These are phyloP conservation scores for Boletus speciosus DNA, from an alignment of 768 basidiomycete species.

Conservation along the genomic window DNA sequence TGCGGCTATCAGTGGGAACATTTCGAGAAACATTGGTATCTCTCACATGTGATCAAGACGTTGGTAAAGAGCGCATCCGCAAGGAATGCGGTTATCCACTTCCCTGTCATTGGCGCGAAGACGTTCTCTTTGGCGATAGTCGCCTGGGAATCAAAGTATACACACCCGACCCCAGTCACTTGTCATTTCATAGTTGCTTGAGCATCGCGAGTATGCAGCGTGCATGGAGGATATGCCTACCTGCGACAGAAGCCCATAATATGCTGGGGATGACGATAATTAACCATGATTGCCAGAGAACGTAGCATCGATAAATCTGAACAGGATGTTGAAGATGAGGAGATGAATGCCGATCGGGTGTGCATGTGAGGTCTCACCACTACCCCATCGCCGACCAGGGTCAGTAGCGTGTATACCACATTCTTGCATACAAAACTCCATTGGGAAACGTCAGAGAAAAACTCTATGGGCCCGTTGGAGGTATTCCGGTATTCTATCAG, in stretches of 20 bases:
- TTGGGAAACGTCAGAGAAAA: conserved; percentile 24
- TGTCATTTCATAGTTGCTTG: neutral
- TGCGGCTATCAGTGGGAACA: neutral
- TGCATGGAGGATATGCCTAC: neutral
- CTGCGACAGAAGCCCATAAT: conserved; percentile 15
- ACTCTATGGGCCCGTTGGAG: conserved; percentile 20
- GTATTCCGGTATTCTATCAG: conserved; percentile 17
- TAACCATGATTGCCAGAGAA: conserved; percentile 24
- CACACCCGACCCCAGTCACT: conserved; percentile 16
- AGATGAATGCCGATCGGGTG: neutral
- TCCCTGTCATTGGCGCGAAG: conserved; percentile 12
- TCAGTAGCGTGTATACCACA: conserved; percentile 17
- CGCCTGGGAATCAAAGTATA: conserved; percentile 14
- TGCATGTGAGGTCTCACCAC: conserved; percentile 9
- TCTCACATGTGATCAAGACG: conserved; percentile 19
- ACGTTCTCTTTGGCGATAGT: conserved; percentile 8
- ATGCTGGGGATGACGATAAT: conserved; percentile 15
- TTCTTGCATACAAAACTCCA: conserved; percentile 30
- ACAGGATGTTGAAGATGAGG: neutral
- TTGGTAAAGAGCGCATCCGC: conserved; percentile 20
- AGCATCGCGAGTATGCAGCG: neutral
- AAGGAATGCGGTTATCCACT: conserved; percentile 25
- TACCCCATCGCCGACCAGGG: conserved; percentile 23
- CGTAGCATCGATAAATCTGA: conserved; percentile 28
- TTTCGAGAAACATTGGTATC: neutral